phyloP scores from a whole-genome alignment of 805 yeast genomes.

The Clavispora phyllophila region DNA sequence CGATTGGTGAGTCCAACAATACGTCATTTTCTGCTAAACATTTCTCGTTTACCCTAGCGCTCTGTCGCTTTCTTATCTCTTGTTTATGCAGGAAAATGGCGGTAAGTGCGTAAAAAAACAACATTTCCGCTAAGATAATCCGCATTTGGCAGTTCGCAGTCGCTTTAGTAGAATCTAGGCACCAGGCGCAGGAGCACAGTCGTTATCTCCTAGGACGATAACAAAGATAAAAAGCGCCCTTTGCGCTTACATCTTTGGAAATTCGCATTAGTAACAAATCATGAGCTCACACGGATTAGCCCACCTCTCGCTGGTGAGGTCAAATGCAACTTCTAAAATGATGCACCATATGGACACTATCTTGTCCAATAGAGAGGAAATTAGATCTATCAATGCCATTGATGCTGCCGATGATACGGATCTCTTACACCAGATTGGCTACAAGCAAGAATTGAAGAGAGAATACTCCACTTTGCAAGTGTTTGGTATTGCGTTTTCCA shows the following conservation, averaged over 20 bases:
- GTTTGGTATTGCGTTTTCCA: slow-evolving; percentile 4
- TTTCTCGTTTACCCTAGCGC: too few species aligned
- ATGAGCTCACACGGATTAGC: slow-evolving; percentile 4
- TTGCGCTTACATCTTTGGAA: background rate
- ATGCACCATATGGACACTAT: slow-evolving; percentile 2
- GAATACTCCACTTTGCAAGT: slow-evolving; percentile 1
- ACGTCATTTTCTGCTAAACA: too few species aligned
- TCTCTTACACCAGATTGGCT: slow-evolving; percentile 3
- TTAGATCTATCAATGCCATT: slow-evolving; percentile 2
- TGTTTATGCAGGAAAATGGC: too few species aligned
- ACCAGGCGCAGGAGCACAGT: too few species aligned
- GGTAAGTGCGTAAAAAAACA: too few species aligned
- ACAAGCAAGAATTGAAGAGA: slow-evolving; percentile 2
- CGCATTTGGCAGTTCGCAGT: too few species aligned
- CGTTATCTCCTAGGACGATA: too few species aligned
- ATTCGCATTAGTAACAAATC: background rate
- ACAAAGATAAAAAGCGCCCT: background rate
- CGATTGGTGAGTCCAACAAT: too few species aligned
- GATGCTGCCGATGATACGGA: slow-evolving; percentile 4
- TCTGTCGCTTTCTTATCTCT: too few species aligned
- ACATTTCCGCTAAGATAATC: too few species aligned
- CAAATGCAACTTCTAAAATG: background rate
- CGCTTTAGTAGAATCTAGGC: too few species aligned
- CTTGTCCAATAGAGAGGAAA: slow-evolving; percentile 4
- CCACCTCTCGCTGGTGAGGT: background rate